A percentile compares a stretch with the other conserved stretches of the same genome.
Conservation (phyloP, 1,284 basidiomycete genomes). For the Inonotus hispidus region DNA sequence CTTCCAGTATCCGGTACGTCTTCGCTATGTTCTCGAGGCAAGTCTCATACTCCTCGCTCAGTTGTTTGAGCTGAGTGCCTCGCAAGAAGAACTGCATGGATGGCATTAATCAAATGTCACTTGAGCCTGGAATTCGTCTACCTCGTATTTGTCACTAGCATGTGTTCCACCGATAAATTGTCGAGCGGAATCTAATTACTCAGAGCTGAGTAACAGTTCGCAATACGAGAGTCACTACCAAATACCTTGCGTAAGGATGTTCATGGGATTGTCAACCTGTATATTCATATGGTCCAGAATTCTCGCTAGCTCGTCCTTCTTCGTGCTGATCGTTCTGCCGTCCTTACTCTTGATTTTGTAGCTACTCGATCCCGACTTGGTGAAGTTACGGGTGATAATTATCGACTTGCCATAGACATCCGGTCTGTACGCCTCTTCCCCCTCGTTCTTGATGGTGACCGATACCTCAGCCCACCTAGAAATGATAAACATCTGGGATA, state of each 20-base stretch:
- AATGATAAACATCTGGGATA: not conserved
- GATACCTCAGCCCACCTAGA: constrained; percentile 72
- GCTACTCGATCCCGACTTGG: constrained; percentile 63
- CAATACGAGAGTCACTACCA: too few species aligned
- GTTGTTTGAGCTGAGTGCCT: constrained; percentile 88
- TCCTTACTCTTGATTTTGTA: constrained; percentile 85
- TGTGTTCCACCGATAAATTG: constrained; percentile 86
- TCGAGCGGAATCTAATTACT: constrained; percentile 41
- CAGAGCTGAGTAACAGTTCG: not conserved
- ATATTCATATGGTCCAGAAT: constrained; percentile 96
- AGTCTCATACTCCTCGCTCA: constrained; percentile 81
- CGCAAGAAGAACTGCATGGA: constrained; percentile 80
- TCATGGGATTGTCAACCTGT: constrained; percentile 96
- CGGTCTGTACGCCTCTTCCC: constrained; percentile 82
- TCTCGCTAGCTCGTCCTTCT: constrained; percentile 78
- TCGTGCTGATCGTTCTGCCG: constrained; percentile 67
- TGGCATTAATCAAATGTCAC: not conserved
- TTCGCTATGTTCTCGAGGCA: constrained; percentile 69
- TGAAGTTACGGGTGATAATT: constrained; percentile 78
- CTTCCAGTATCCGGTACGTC: constrained; percentile 56
- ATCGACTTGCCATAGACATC: constrained; percentile 84
- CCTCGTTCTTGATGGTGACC: constrained; percentile 81
- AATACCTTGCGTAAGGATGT: constrained; percentile 84
- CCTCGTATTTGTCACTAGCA: constrained; percentile 87
- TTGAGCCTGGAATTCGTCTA: constrained; percentile 26